phyloP scores from a whole-genome alignment of 2,329 filamentous ascomycete genomes.

The Hymenoscyphus salicellus region DNA sequence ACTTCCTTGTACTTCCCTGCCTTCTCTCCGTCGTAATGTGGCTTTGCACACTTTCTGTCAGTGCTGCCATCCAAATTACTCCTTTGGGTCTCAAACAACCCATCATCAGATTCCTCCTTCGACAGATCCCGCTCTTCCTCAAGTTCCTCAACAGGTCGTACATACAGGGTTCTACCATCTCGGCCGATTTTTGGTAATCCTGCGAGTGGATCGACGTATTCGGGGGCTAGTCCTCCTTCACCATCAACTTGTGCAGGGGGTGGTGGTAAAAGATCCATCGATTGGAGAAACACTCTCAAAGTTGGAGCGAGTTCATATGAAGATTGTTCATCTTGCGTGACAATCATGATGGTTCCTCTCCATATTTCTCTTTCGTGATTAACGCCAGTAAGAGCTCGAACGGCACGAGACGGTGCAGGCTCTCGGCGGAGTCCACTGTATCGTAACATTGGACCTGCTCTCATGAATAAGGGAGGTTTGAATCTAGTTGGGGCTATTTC shows the following conservation, averaged over 20 bases:
- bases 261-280: constrained; percentile 75
- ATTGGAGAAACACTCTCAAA: constrained; percentile 81
- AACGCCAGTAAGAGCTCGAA: constrained; percentile 33
- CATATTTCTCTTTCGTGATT: constrained; percentile 70
- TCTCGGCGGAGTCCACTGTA: constrained; percentile 81
- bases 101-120: constrained; percentile 72
- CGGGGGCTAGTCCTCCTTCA: constrained; percentile 64
- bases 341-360: constrained; percentile 93
- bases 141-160: constrained; percentile 83
- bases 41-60: constrained; percentile 52
- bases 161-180: constrained; percentile 81
- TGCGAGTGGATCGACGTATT: constrained; percentile 86
- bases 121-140: constrained; percentile 77
- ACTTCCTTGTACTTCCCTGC: constrained; percentile 79
- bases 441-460: constrained; percentile 84
- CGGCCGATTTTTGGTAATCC: constrained; percentile 83
- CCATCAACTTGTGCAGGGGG: constrained; percentile 67
- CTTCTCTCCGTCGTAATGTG: constrained; percentile 72
- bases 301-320: constrained; percentile 79
- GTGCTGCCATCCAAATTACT: constrained; percentile 51
- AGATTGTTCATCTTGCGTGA: constrained; percentile 80
- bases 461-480: constrained; percentile 77
- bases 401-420: constrained; percentile 40
- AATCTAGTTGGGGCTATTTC: constrained; percentile 62
- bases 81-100: constrained; percentile 71